Base-by-base conservation (phyloP, 2,329 filamentous ascomycete genomes). In the Fusarium decemcellulare region DNA sequence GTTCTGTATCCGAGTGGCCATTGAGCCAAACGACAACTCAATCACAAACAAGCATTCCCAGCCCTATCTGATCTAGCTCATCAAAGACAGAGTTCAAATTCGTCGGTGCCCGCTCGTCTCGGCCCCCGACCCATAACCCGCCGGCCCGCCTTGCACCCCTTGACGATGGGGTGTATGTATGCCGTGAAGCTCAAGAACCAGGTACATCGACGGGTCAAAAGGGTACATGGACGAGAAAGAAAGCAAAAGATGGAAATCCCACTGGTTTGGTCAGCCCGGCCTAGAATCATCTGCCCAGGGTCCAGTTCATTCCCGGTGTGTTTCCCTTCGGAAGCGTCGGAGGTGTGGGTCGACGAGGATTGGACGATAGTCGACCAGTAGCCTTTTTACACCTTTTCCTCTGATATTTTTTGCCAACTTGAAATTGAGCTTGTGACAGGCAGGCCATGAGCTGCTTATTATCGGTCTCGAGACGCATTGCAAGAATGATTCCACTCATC, bases 251-350 rank as follows among this genome's bases (percentile, higher is more conserved):
- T 14, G 8, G 6, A 23, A 34, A 32, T 47, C 15, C 53, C 42
- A 42, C 53, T 56, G 53, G 30, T 47, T 11, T 58, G 43, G 34
- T 58, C 46, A 36, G 46, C 29, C 29, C 23, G 27, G 47, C 16
- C 29, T 23, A 16, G 47, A 27, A 50, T 50, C 47, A 23, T 15
- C 12, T 29, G 18, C 32, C 55, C 29, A 58, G 43, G 55, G 55
- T 51, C 55, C 32, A 48, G 43, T 15, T 48, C 29, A 39, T 48
- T 30, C 52, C 12, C 27, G 16, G 30, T 39, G 37, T 40, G 50
- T 50, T 46, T 36, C 60, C 61, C 48, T 46, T 55, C 67, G 67
- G 67, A 70, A 68, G 67, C 63, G n/a, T 50, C 67, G 67, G 67
- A 61, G 12, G 29, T 48, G 40, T 37, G 40, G 27, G 39, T 29